phyloP scores from a whole-genome alignment of 176 grass and related monocot genomes.

The Zizania latifolia region DNA sequence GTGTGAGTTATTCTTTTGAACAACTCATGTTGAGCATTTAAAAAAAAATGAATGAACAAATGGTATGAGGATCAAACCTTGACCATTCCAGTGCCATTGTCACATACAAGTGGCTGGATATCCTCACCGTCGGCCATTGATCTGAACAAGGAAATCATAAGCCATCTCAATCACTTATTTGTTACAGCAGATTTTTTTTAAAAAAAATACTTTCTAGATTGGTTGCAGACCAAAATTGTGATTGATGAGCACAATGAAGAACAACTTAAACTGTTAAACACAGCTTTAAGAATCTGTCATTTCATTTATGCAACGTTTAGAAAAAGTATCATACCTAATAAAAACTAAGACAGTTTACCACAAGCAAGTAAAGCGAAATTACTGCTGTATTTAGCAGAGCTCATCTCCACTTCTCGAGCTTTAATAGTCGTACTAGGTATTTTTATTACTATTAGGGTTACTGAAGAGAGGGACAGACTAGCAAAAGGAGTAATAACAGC shows the following conservation, averaged over 20 bases:
- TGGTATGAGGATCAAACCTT: constrained; percentile 22
- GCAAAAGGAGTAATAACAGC: not conserved
- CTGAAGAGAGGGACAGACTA: not conserved
- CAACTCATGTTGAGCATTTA: not conserved
- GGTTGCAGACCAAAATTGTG: not conserved
- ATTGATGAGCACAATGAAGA: not conserved
- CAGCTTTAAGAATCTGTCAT: not conserved
- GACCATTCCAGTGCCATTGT: constrained; percentile 49
- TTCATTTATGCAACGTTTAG: not conserved
- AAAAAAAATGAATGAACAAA: not conserved
- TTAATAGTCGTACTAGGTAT: not conserved
- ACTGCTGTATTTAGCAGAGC: not conserved
- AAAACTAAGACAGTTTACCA: not conserved
- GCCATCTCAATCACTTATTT: not conserved
- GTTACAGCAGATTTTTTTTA: not conserved
- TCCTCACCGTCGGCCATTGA: constrained; percentile 37
- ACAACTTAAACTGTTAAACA: not conserved
- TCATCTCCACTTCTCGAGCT: not conserved
- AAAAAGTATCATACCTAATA: not conserved
- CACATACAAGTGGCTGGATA: constrained; percentile 43
- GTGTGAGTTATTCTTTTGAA: not conserved
- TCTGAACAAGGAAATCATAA: not conserved
- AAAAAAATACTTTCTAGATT: not conserved
- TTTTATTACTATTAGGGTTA: not conserved
- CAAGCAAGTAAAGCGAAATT: not conserved